phyloP scores from a whole-genome alignment of 768 basidiomycete genomes.

The Leccinum truebloodii region DNA sequence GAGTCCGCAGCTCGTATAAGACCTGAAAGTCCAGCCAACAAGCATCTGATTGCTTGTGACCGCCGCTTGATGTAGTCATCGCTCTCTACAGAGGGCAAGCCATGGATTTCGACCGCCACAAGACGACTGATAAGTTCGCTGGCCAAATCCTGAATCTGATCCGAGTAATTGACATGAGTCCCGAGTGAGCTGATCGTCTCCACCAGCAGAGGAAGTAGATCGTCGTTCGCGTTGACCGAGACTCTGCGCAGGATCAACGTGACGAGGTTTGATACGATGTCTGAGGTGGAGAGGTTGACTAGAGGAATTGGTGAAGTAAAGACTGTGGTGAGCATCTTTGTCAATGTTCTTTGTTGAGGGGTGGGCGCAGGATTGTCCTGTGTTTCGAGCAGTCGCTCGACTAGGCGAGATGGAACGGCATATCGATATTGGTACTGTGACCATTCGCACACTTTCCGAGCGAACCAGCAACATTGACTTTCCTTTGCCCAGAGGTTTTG shows the following conservation, averaged over 20 bases:
- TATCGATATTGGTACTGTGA: slow-evolving; percentile 93
- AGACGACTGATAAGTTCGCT: slow-evolving; percentile 80
- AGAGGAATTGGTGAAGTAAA: slow-evolving; percentile 82
- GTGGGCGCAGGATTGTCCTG: slow-evolving; percentile 53
- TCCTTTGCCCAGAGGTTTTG: slow-evolving; percentile 63
- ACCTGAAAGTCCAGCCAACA: slow-evolving; percentile 69
- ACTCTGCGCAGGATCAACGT: slow-evolving; percentile 72
- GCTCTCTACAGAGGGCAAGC: slow-evolving; percentile 44
- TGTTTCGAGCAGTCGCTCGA: slow-evolving; percentile 70
- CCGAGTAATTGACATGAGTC: slow-evolving; percentile 91
- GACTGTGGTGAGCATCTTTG: slow-evolving; percentile 79
- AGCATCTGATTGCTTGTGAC: slow-evolving; percentile 65
- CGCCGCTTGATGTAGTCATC: slow-evolving; percentile 45
- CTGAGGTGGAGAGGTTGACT: slow-evolving; percentile 88
- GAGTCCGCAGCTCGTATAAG: slow-evolving; percentile 64
- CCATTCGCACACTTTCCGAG: slow-evolving; percentile 79
- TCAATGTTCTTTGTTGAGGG: slow-evolving; percentile 58
- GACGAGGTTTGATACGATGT: slow-evolving; percentile 79
- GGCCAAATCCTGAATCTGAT: slow-evolving; percentile 92
- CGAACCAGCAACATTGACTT: slow-evolving; percentile 82
- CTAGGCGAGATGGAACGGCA: slow-evolving; percentile 80
- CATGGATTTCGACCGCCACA: slow-evolving; percentile 66
- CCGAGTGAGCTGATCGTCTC: slow-evolving; percentile 82
- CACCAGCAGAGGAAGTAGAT: slow-evolving; percentile 66
- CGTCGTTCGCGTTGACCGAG: slow-evolving; percentile 59